Percentiles rank a stretch among this genome's conserved stretches.
Evolutionary conservation across 176 grass and related monocot species (phyloP).

Genomic region (Poa annua): DNA sequence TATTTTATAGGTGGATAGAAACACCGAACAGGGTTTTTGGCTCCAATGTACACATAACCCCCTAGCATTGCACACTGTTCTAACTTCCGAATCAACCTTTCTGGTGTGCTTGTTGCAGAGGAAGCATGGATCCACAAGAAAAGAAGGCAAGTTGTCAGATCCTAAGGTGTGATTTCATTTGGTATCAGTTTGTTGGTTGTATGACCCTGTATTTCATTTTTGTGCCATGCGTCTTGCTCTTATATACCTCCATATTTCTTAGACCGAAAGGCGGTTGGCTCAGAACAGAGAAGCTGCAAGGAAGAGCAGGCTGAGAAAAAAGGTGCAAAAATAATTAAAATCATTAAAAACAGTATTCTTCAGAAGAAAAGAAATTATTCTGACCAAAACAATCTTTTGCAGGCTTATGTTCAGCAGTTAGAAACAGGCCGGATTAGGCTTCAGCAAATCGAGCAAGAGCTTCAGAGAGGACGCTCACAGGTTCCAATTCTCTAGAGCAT

Average conservation of each 20-base stretch:
- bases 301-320: slow-evolving; percentile 97
- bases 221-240: slow-evolving; percentile 35
- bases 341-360: neutral
- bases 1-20: slow-evolving; percentile 24
- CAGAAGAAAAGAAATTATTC: neutral
- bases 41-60: slow-evolving; percentile 9
- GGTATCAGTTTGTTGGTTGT: slow-evolving; percentile 22
- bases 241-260: slow-evolving; percentile 26
- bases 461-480: slow-evolving; percentile 81
- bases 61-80: slow-evolving; percentile 30
- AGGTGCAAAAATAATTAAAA: slow-evolving; percentile 49
- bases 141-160: slow-evolving; percentile 69
- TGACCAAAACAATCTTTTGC: slow-evolving; percentile 29
- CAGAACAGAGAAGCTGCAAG: slow-evolving; percentile 98
- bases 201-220: slow-evolving; percentile 1
- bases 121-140: slow-evolving; percentile 67
- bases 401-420: slow-evolving; percentile 95
- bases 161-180: slow-evolving; percentile 66
- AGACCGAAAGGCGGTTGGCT: slow-evolving; percentile 84
- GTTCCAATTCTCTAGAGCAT: slow-evolving; percentile 46
- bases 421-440: slow-evolving; percentile 86
- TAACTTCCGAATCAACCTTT: slow-evolving; percentile 23
- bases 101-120: slow-evolving; percentile 59
- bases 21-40: slow-evolving; percentile 36
- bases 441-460: slow-evolving; percentile 86